Evolutionary conservation across 805 yeast genomes (phyloP), one percentile per base, ranked within the genome.

Genomic region (Wickerhamiella brachini): DNA sequence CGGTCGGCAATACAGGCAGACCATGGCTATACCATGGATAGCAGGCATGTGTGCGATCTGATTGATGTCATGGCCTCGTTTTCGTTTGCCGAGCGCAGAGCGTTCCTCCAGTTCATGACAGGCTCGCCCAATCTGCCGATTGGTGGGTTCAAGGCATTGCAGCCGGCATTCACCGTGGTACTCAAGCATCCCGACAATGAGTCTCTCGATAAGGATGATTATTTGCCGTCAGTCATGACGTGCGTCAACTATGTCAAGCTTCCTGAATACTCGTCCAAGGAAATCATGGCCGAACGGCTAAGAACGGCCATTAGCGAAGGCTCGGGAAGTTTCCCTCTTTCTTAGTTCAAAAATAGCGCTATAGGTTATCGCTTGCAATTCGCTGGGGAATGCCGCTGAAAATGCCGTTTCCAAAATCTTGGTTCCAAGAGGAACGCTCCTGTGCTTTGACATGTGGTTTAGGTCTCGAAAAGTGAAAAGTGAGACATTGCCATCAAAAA

Each of bases 211-310:
- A 75, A 85, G 5, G 95, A 90, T 65, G 87, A 81, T 54, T 88
- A 83, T 61, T 71, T 93, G 51, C 97, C 98, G 1, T 86, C 95
- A 67, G 98, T 93, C 2, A 90, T 90, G 98, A 90, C 98, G 0
- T 90, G 98, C 71, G 97, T 95, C 2, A 90, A 90, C 63, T 93
- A 90, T 62, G 72, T 90, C 57, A 90, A 90, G 64, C 69, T 93
- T 20, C 97, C 98, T 5, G 77, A 83, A 55, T 93, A 90, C 63
- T 75, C 86, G 2, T 69, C 76, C 37, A 75, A 73, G 53, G 79
- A 72, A 17, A 66, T 85, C 1, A 74, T 93, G 81, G 69, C 65
- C 48, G 62, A 70, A 31, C 71, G 83, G 49, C 66, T 93, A 7
- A 48, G 66, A 12, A 83, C 78, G 53, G 97, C 97, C 0, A 78